Evolutionary conservation across 2,329 filamentous ascomycete genomes (phyloP).

Genomic region (Epichloe amarillans): DNA sequence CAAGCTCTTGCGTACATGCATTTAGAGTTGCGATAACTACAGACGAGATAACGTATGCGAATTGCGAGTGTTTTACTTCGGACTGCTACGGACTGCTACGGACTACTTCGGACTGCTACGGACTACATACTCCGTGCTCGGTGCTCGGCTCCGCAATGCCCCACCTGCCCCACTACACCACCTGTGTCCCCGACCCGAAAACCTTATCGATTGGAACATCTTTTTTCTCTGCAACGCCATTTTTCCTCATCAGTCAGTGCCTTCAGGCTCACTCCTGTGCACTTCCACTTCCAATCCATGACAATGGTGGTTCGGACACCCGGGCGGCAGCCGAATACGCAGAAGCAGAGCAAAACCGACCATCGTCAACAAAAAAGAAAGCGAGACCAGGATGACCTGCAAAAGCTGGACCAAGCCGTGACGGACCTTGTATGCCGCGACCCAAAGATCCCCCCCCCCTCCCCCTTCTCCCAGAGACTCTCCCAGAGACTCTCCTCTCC

Average conservation of each 20-base stretch:
- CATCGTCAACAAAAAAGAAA: conserved; percentile 23
- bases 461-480: neutral
- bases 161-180: neutral
- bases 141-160: neutral
- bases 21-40: too few species aligned
- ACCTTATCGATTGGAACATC: conserved; percentile 1
- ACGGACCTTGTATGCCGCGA: conserved; percentile 17
- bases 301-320: conserved; percentile 18
- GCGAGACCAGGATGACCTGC: conserved; percentile 23
- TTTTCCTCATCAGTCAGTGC: neutral
- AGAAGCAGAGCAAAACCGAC: conserved; percentile 19
- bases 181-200: neutral
- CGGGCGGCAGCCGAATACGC: conserved; percentile 13
- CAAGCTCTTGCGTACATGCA: too few species aligned
- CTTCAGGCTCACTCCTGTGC: neutral
- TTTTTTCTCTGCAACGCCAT: neutral
- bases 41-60: too few species aligned
- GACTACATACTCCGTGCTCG: too few species aligned
- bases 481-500: neutral
- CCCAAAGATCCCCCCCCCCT: neutral
- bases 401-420: conserved; percentile 20
- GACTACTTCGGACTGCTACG: too few species aligned
- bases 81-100: too few species aligned
- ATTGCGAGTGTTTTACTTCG: too few species aligned
- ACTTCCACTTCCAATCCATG: too few species aligned